Percentiles rank a stretch among this genome's conserved stretches.
These are phyloP conservation scores for Polygonum maritimum DNA, from an alignment of 148 eudicot species.

Conservation along the genomic window DNA sequence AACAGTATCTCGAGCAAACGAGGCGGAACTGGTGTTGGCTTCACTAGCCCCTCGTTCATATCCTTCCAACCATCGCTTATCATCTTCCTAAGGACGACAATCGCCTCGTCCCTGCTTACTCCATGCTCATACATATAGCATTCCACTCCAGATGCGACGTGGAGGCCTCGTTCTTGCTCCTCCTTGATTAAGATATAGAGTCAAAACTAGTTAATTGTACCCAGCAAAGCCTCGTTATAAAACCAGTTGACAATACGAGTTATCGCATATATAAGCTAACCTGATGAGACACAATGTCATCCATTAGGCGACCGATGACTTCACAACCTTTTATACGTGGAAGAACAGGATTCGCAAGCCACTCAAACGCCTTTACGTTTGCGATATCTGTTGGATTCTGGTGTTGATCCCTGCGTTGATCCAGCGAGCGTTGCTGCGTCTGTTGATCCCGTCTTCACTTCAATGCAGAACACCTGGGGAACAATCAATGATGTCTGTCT, in stretches of 20 bases:
- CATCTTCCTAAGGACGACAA: constrained; percentile 16
- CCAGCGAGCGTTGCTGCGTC: too few species aligned
- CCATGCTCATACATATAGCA: constrained; percentile 27
- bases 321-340: constrained; percentile 18
- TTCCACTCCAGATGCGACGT: constrained; percentile 1
- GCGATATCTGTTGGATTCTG: too few species aligned
- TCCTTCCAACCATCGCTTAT: constrained; percentile 29
- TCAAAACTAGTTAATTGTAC: background rate
- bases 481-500: too few species aligned
- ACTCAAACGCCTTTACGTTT: constrained; percentile 19
- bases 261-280: background rate
- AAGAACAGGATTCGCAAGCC: constrained; percentile 5
- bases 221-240: too few species aligned
- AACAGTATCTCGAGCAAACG: constrained; percentile 15
- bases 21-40: constrained; percentile 10
- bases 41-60: constrained; percentile 21
- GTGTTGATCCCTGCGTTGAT: too few species aligned
- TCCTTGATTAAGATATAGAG: background rate
- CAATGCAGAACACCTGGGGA: too few species aligned
- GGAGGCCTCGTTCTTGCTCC: background rate
- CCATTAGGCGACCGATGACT: constrained; percentile 20
- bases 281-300: constrained; percentile 21
- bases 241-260: too few species aligned
- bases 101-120: constrained; percentile 18
- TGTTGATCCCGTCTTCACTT: too few species aligned